Percentiles rank a stretch among this genome's conserved stretches.
phyloP scores from a whole-genome alignment of 768 basidiomycete species.

The Cantharellus cinnabarinus region DNA sequence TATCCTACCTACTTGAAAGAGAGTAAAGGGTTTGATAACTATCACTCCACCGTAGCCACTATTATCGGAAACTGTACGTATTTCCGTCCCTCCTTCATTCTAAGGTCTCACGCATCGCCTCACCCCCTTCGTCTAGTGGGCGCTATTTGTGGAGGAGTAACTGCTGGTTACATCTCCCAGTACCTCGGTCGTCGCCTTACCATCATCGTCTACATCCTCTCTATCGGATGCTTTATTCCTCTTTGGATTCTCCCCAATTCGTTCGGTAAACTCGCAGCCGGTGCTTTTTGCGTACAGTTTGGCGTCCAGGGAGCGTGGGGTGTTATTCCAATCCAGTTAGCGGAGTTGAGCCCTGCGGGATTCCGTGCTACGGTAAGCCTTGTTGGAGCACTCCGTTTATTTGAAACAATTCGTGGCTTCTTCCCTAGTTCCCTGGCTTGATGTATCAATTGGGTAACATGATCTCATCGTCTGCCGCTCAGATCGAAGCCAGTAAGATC shows the following conservation, averaged over 20 bases:
- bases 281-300: constrained; percentile 73
- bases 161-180: constrained; percentile 56
- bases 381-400: no score
- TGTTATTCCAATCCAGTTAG: constrained; percentile 63
- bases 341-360: constrained; percentile 71
- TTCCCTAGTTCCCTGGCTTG: no score
- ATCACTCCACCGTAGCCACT: constrained; percentile 49
- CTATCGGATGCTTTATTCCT: constrained; percentile 45
- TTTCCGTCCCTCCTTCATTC: no score
- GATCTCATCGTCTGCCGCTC: no score
- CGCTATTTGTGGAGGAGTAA: constrained; percentile 37
- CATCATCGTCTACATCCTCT: constrained; percentile 41
- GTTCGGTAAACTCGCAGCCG: constrained; percentile 53
- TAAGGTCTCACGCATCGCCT: no score
- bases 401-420: no score
- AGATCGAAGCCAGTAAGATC: no score
- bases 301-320: constrained; percentile 87
- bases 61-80: constrained; percentile 66
- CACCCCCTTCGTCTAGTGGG: no score
- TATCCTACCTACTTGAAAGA: constrained; percentile 57
- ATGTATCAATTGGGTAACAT: no score
- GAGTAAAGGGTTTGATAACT: constrained; percentile 37
- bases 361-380: constrained; percentile 46
- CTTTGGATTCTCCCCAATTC: constrained; percentile 64
- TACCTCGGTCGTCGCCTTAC: constrained; percentile 69